phyloP scores from a whole-genome alignment of 345 rosid genomes.

The Eucalyptus marginata region DNA sequence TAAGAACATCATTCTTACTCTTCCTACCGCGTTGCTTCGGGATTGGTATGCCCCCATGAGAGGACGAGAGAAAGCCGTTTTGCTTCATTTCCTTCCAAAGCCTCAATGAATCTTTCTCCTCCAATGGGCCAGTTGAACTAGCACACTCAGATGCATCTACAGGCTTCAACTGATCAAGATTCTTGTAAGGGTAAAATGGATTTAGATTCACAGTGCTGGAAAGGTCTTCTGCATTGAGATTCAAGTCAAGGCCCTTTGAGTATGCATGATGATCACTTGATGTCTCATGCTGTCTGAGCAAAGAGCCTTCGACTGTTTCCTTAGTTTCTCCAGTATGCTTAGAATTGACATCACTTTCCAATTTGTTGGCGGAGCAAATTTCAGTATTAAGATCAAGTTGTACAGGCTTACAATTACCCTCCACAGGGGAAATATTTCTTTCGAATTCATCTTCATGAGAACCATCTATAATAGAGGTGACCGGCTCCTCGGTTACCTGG shows the following conservation, averaged over 20 bases:
- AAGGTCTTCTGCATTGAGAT: slow-evolving; percentile 42
- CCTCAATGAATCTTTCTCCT: slow-evolving; percentile 50
- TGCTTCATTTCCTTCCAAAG: slow-evolving; percentile 86
- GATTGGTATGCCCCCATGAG: slow-evolving; percentile 47
- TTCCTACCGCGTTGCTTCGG: slow-evolving; percentile 68
- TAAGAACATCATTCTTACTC: slow-evolving; percentile 34
- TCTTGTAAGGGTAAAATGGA: slow-evolving; percentile 14
- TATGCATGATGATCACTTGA: slow-evolving; percentile 7
- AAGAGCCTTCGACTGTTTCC: slow-evolving; percentile 1
- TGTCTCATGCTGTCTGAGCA: neutral
- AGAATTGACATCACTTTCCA: neutral
- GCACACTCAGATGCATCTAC: slow-evolving; percentile 61
- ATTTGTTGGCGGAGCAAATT: neutral
- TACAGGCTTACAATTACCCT: neutral
- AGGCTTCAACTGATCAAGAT: slow-evolving; percentile 4
- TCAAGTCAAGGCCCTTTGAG: slow-evolving; percentile 23
- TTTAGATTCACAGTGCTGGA: slow-evolving; percentile 37
- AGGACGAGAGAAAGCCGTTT: slow-evolving; percentile 72
- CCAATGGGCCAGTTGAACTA: slow-evolving; percentile 39
- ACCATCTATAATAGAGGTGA: slow-evolving; percentile 2
- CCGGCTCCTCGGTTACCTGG: slow-evolving; percentile 18
- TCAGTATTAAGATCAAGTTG: slow-evolving; percentile 31
- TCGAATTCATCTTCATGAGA: slow-evolving; percentile 6
- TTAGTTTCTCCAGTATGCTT: slow-evolving; percentile 2
- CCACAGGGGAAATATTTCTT: neutral